A percentile compares a stretch with the other conserved stretches of the same genome.
phyloP scores from a whole-genome alignment of 495 filamentous ascomycete species.

The Immersiella caudata region DNA sequence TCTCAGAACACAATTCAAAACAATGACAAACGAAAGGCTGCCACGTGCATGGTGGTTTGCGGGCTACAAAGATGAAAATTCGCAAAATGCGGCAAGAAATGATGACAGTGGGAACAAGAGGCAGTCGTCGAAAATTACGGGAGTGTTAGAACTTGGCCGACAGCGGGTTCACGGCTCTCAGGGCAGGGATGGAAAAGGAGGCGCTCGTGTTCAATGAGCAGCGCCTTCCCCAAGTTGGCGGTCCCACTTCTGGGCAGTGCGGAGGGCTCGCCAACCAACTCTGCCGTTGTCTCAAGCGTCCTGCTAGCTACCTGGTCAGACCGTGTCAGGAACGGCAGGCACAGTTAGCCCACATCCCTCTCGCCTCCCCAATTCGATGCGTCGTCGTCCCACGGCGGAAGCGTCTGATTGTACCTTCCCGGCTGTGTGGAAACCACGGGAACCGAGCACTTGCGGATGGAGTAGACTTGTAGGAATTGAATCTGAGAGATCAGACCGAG shows the following conservation, averaged over 20 bases:
- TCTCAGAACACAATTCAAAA: slow-evolving; percentile 26
- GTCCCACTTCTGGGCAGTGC: slow-evolving; percentile 1
- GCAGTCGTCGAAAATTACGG: slow-evolving; percentile 15
- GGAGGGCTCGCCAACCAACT: slow-evolving; percentile 2
- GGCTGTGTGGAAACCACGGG: neutral
- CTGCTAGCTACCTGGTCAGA: slow-evolving; percentile 2
- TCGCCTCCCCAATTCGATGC: neutral
- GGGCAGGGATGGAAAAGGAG: slow-evolving; percentile 6
- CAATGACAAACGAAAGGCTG: slow-evolving; percentile 36
- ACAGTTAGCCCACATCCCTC: slow-evolving; percentile 6
- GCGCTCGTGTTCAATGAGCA: neutral
- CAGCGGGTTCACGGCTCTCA: neutral
- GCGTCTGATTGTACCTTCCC: neutral
- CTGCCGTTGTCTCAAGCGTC: slow-evolving; percentile 29
- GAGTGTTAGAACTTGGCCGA: neutral
- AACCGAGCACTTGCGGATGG: neutral
- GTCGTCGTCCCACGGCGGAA: neutral
- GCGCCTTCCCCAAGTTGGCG: neutral
- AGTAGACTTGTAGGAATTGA: neutral
- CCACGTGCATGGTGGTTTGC: slow-evolving; percentile 25
- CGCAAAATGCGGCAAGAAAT: slow-evolving; percentile 8
- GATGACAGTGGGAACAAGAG: slow-evolving; percentile 13
- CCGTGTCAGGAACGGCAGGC: slow-evolving; percentile 5
- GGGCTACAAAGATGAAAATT: slow-evolving; percentile 18
- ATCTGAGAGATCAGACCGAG: neutral